These are phyloP conservation scores for Dictyostelium firmibasis DNA, from an alignment of 78 protist genomes.

Conservation along the genomic window DNA sequence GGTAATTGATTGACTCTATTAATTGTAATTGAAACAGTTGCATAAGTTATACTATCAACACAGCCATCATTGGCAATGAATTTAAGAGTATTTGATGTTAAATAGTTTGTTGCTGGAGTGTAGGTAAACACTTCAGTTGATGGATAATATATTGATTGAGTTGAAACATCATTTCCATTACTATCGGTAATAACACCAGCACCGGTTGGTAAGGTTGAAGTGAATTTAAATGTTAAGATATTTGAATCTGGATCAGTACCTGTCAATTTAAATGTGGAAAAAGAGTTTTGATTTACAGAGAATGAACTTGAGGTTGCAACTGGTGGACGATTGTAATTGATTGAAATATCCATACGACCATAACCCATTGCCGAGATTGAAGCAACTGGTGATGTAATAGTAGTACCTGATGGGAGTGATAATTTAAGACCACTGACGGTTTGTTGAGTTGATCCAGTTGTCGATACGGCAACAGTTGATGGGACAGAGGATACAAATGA, in stretches of 20 bases:
- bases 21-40: neutral
- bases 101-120: neutral
- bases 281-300: neutral
- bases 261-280: neutral
- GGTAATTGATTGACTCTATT: neutral
- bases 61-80: neutral
- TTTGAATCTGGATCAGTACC: neutral
- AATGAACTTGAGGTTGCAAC: neutral
- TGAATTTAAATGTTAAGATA: neutral
- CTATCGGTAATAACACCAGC: neutral
- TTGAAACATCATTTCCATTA: neutral
- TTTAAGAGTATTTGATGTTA: neutral
- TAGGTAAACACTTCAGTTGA: neutral
- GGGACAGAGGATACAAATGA: neutral
- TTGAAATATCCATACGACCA: neutral
- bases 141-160: neutral
- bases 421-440: neutral
- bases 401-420: neutral
- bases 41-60: neutral
- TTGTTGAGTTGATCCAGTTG: neutral
- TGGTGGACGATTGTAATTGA: slow-evolving; percentile 1
- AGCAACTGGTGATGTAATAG: neutral
- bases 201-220: neutral
- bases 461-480: neutral
- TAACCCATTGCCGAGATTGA: neutral